Evolutionary conservation across 2,329 filamentous ascomycete genomes (phyloP), one percentile per base, ranked within the genome.

Genomic region (Paecilomyces formosus): DNA sequence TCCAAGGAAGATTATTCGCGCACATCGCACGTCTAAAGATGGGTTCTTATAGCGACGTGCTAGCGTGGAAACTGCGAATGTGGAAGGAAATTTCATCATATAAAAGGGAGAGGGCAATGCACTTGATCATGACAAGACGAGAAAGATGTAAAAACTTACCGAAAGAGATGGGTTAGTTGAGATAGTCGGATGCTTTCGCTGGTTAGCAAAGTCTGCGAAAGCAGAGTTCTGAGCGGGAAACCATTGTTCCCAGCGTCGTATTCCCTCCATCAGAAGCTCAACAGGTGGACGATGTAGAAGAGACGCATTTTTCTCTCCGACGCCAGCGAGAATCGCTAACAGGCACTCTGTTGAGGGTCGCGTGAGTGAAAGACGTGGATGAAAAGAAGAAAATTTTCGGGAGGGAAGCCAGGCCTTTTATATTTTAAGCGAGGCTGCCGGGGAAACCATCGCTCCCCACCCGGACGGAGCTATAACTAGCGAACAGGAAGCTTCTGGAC

Each of bases 71-170:
- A 58, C 64, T 68, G 66, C 73, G 73, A 75, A 75, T 74, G 72
- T 74, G 71, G 71, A 70, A 73, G 68, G 65, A 60, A 61, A 71
- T 75, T 74, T 74, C 73, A 75, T 75, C 73, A 74, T 74, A 66
- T 62, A 62, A 70, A 62, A 60, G 60, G 60, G 53, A 28, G 24
- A 58, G 54, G 64, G 64, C 62, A 55, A 54, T 64, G 63, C 66
- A 61, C 65, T 52, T 58, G 53, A 55, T 49, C 31, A 55, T 55
- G 53, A 54, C 53, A 55, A 53, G 21, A 53, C 39, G 56, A 50
- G 58, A 58, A 59, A 55, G 60, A 56, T 24, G 24, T 50, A 30
- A 31, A n/a, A 56, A 55, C 35, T 45, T 45, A 45, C 35, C 35
- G 35, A 45, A 45, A 45, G 35, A 18, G n/a, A 45, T 18, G 15